Evolutionary conservation across 306 rosid species (phyloP).

Genomic region (Corylus heterophylla): DNA sequence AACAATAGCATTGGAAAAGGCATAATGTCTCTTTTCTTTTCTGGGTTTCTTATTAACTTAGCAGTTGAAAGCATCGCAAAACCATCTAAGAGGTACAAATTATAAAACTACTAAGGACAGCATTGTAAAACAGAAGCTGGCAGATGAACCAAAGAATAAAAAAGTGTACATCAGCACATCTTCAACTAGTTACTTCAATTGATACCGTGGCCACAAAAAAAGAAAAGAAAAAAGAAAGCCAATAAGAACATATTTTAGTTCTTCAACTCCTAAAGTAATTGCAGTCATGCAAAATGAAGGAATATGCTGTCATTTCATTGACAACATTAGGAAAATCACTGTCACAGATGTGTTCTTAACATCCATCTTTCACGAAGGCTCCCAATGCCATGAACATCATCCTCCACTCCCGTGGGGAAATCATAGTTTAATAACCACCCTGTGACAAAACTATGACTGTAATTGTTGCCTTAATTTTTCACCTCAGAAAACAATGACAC

Average conservation of each 20-base stretch:
- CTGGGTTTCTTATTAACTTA: neutral
- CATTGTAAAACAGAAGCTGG: neutral
- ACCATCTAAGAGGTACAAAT: neutral
- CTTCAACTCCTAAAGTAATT: neutral
- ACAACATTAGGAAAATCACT: neutral
- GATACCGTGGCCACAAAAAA: neutral
- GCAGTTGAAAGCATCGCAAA: neutral
- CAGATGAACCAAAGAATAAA: neutral
- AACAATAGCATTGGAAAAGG: neutral
- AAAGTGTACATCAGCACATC: neutral
- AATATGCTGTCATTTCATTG: neutral
- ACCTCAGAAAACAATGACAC: neutral
- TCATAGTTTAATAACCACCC: constrained; percentile 93
- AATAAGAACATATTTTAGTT: neutral
- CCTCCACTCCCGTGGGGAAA: constrained; percentile 98
- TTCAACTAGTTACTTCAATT: neutral
- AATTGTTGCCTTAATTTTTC: constrained; percentile 10
- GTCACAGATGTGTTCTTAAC: too few relatives aligned
- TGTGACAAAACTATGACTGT: constrained; percentile 24
- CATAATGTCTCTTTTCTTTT: neutral
- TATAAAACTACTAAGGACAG: neutral
- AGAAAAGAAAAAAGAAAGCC: too few relatives aligned
- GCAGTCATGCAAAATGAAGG: neutral
- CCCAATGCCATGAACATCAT: constrained; percentile 98
- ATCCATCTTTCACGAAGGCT: constrained; percentile 22